Percentiles rank a stretch among this genome's conserved stretches.
Conservation (phyloP, 2,329 filamentous ascomycete species). For the Tolypocladium ovalisporum region DNA sequence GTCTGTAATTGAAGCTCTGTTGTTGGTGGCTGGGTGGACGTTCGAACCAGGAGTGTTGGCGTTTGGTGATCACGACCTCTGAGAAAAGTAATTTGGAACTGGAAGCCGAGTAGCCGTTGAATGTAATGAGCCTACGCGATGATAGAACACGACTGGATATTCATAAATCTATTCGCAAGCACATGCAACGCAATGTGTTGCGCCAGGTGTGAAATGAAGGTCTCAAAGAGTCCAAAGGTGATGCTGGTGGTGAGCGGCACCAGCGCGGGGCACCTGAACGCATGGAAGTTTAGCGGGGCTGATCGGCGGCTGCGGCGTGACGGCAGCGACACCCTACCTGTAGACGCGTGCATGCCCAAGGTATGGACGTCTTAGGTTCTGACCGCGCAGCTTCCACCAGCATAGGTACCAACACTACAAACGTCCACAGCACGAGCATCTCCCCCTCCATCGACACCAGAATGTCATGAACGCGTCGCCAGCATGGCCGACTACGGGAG, state of each 20-base stretch:
- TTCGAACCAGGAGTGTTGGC: background rate
- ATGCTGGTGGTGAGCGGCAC: background rate
- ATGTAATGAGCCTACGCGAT: background rate
- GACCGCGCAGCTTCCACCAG: background rate
- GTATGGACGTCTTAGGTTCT: background rate
- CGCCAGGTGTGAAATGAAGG: background rate
- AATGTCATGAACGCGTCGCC: constrained; percentile 16
- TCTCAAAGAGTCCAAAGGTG: background rate
- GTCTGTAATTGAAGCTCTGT: background rate
- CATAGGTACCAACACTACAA: background rate
- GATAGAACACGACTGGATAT: background rate
- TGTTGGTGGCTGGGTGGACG: background rate
- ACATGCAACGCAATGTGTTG: background rate
- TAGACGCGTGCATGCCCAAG: background rate
- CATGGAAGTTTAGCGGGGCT: background rate
- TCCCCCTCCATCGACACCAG: background rate
- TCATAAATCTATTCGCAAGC: background rate
- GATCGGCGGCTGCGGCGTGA: background rate
- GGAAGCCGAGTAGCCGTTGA: background rate
- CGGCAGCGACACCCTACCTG: background rate
- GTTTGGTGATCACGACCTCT: background rate
- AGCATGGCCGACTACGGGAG: constrained; percentile 27
- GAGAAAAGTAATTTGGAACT: background rate
- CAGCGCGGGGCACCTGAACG: background rate
- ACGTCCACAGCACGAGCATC: background rate